Conservation (phyloP, 345 rosid genomes). For the Mangifera indica region DNA sequence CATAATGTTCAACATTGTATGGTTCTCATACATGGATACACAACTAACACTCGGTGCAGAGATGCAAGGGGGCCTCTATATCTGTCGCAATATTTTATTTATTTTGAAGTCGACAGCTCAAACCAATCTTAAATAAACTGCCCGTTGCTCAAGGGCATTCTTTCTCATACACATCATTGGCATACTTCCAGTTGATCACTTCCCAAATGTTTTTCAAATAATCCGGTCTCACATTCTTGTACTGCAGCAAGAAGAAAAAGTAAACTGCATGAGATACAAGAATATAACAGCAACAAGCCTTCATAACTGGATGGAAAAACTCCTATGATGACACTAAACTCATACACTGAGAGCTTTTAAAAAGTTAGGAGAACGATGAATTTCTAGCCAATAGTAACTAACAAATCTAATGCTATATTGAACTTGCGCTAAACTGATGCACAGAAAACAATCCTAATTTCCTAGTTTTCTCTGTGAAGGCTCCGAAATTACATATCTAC, state of each 20-base stretch:
- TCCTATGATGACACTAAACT: background rate
- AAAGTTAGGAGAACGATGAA: background rate
- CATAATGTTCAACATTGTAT: background rate
- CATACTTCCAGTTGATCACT: constrained; percentile 90
- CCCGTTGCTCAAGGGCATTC: constrained; percentile 44
- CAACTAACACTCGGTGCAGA: background rate
- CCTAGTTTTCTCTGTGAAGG: background rate
- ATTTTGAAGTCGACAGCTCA: background rate
- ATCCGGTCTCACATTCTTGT: constrained; percentile 86
- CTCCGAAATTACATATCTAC: no score
- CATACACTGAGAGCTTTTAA: background rate
- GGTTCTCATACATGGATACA: constrained; percentile 1
- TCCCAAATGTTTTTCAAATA: constrained; percentile 95
- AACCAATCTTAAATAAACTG: background rate
- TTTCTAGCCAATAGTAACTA: no score
- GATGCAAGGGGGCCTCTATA: background rate
- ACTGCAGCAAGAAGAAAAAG: constrained; percentile 40
- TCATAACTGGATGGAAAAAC: background rate
- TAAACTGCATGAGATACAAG: background rate
- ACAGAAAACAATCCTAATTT: no score
- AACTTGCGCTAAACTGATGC: background rate
- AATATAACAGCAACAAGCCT: background rate
- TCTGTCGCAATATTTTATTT: background rate
- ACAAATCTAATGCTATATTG: background rate
- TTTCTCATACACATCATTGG: constrained; percentile 57